A percentile compares a stretch with the other conserved stretches of the same genome.
Conservation (phyloP, 768 basidiomycete genomes). For the Russula brevipes region DNA sequence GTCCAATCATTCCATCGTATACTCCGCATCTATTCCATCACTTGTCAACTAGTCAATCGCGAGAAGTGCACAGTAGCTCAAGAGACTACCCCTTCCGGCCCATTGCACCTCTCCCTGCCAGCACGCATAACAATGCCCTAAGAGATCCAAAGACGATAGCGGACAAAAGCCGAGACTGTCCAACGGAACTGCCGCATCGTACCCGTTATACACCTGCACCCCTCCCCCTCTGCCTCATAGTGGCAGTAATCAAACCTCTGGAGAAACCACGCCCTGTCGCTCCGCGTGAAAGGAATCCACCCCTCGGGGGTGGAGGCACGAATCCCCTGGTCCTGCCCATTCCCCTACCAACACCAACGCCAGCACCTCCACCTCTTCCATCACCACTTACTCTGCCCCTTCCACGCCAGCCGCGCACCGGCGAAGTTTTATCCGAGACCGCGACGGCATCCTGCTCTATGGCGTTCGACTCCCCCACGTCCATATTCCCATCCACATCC, state of each 20-base stretch:
- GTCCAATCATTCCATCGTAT: background rate
- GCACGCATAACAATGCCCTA: background rate
- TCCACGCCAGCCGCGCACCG: conserved; percentile 11
- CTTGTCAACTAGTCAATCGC: background rate
- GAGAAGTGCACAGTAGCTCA: background rate
- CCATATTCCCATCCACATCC: background rate
- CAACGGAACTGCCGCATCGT: background rate
- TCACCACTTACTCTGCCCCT: conserved; percentile 11
- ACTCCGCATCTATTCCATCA: background rate
- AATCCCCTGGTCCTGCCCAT: conserved; percentile 10
- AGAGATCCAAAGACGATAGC: background rate
- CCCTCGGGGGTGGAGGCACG: conserved; percentile 16
- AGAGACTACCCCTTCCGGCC: background rate
- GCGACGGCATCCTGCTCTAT: conserved; percentile 1
- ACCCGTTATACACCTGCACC: background rate
- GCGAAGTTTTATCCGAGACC: background rate
- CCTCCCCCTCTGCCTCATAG: conserved; percentile 1
- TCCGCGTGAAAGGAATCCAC: conserved; percentile 17
- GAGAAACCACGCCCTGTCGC: conserved; percentile 4
- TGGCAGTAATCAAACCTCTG: background rate
- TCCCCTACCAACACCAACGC: background rate
- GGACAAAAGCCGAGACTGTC: background rate
- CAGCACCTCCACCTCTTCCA: conserved; percentile 9
- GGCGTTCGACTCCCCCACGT: conserved; percentile 4
- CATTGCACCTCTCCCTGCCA: background rate